Conservation (phyloP, 768 basidiomycete genomes). For the Russula vinacea region DNA sequence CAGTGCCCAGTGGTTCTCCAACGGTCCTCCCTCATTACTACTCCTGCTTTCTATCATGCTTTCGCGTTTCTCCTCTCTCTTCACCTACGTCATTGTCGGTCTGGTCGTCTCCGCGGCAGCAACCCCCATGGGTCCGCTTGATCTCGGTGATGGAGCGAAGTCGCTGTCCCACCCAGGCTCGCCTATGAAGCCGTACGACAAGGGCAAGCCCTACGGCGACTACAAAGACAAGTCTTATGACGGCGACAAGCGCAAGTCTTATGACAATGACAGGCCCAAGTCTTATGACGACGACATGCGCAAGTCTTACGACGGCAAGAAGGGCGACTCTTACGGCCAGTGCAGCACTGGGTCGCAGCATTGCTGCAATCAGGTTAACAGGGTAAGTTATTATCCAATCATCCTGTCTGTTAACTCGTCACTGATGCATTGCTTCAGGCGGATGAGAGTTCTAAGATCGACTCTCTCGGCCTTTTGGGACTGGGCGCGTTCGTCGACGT, state of each 20-base stretch:
- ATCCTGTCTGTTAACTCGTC: neutral
- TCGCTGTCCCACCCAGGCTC: neutral
- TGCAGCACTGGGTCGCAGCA: constrained; percentile 4
- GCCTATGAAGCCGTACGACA: neutral
- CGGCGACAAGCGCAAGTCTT: neutral
- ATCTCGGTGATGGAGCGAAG: constrained; percentile 4
- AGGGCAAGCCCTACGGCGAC: neutral
- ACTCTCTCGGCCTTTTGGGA: neutral
- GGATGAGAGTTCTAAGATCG: neutral
- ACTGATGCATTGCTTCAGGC: neutral
- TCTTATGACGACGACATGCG: no score
- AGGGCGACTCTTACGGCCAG: neutral
- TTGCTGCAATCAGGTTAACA: neutral
- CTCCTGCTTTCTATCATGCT: constrained; percentile 23
- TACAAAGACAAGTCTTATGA: neutral
- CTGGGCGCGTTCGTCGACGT: neutral
- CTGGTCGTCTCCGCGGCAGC: constrained; percentile 24
- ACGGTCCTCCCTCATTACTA: constrained; percentile 15
- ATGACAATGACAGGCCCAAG: no score
- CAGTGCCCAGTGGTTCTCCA: constrained; percentile 19
- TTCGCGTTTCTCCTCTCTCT: constrained; percentile 23
- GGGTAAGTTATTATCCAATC: neutral
- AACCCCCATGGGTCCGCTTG: constrained; percentile 15
- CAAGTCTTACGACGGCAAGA: neutral
- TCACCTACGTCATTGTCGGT: constrained; percentile 21